Percentiles rank a stretch among this genome's conserved stretches.
These are phyloP conservation scores for Thraustotheca clavata DNA, from an alignment of 352 stramenopile genomes.

Conservation along the genomic window DNA sequence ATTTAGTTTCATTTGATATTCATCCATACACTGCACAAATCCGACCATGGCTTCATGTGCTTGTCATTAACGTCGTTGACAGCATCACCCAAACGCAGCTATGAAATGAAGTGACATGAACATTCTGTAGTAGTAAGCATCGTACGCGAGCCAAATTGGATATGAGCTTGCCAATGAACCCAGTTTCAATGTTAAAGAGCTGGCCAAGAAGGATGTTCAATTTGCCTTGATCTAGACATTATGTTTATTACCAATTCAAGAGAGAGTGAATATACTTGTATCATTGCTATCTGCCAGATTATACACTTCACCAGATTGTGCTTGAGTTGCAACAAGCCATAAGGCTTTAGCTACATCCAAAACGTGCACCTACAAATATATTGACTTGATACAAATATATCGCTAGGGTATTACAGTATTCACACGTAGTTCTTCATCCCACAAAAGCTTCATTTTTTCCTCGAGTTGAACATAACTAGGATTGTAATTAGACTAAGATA, in stretches of 20 bases:
- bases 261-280: conserved; percentile 41
- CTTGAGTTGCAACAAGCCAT: conserved; percentile 58
- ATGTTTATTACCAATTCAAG: not conserved
- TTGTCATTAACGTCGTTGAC: conserved; percentile 88
- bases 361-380: conserved; percentile 58
- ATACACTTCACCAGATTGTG: conserved; percentile 53
- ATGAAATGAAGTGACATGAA: not conserved
- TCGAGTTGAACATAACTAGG: conserved; percentile 68
- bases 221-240: conserved; percentile 54
- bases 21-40: conserved; percentile 55
- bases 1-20: not conserved
- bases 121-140: not conserved
- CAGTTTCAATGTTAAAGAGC: conserved; percentile 75
- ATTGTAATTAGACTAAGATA: not conserved
- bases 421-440: conserved; percentile 78
- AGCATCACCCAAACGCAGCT: conserved; percentile 64
- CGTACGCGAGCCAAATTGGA: conserved; percentile 64
- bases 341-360: conserved; percentile 65
- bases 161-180: conserved; percentile 79
- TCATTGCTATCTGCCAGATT: conserved; percentile 83
- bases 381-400: not conserved
- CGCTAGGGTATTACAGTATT: conserved; percentile 50
- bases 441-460: conserved; percentile 85
- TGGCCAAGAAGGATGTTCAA: conserved; percentile 65
- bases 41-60: conserved; percentile 82